Evolutionary conservation across 441 rosid genomes (phyloP).

Genomic region (Aquilaria agallochum): DNA sequence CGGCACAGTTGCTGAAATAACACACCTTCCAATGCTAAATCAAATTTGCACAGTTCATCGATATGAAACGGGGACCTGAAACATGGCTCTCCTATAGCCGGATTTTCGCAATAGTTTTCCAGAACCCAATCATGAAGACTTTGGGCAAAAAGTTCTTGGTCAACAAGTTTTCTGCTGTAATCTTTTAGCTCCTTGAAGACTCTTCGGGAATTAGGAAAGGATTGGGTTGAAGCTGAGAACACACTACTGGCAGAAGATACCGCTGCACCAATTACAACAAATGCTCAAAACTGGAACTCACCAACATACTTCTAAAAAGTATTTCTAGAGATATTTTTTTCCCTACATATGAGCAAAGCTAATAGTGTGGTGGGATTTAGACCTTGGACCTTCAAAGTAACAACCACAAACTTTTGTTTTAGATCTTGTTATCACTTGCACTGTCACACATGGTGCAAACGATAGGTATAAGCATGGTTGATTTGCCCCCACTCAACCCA

Average conservation of each 20-base stretch:
- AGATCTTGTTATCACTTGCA: too few relatives aligned
- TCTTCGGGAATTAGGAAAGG: constrained; percentile 39
- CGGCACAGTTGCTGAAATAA: constrained; percentile 57
- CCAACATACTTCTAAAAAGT: background rate
- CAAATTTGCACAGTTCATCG: constrained; percentile 50
- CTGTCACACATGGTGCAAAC: too few relatives aligned
- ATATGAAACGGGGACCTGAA: constrained; percentile 43
- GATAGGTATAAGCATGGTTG: too few relatives aligned
- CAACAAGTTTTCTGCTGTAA: constrained; percentile 31
- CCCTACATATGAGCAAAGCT: background rate
- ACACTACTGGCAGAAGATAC: constrained; percentile 41
- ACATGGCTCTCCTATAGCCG: constrained; percentile 21
- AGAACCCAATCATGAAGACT: constrained; percentile 44
- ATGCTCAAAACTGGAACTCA: too few relatives aligned
- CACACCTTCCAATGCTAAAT: constrained; percentile 67
- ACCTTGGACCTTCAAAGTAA: too few relatives aligned
- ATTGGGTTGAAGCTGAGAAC: constrained; percentile 45
- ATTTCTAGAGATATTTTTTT: background rate
- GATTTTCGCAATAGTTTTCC: constrained; percentile 30
- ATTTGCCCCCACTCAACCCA: too few relatives aligned
- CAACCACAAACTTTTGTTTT: too few relatives aligned
- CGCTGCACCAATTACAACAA: constrained; percentile 13
- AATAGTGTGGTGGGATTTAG: too few relatives aligned
- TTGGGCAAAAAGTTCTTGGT: constrained; percentile 36
- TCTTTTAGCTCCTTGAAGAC: constrained; percentile 48